phyloP scores from a whole-genome alignment of 208 protist genomes.

The Herpetomonas tarakana region DNA sequence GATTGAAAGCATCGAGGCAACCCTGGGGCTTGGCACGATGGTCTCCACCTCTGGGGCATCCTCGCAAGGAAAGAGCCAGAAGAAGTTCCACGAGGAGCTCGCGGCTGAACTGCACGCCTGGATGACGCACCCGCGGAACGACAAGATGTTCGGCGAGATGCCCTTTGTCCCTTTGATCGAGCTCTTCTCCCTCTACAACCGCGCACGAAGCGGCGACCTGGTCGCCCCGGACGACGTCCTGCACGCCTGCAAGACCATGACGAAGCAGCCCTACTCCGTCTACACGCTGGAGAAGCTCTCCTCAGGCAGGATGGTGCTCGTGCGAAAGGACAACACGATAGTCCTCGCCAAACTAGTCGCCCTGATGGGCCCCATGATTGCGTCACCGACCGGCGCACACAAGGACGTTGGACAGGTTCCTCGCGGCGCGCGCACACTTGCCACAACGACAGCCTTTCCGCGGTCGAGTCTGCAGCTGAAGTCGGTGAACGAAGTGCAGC shows the following conservation, averaged over 20 bases:
- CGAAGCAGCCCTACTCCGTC: conserved; percentile 22
- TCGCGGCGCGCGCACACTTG: conserved; percentile 9
- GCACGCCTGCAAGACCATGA: conserved; percentile 49
- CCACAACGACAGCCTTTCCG: conserved; percentile 38
- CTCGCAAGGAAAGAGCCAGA: conserved; percentile 5
- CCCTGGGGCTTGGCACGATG: conserved; percentile 67
- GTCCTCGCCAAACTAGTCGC: conserved; percentile 43
- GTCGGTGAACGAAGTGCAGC: conserved; percentile 60
- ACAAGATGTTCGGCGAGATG: conserved; percentile 61
- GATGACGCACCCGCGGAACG: conserved; percentile 80
- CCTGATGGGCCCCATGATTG: conserved; percentile 60
- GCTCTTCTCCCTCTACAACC: conserved; percentile 85
- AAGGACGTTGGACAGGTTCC: conserved; percentile 2
- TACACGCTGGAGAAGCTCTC: conserved; percentile 62
- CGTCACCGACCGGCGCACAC: neutral
- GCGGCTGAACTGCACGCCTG: conserved; percentile 73
- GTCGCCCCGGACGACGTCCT: conserved; percentile 79
- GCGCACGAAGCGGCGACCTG: conserved; percentile 71
- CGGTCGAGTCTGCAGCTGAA: conserved; percentile 21
- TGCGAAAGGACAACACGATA: conserved; percentile 56
- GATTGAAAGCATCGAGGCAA: conserved; percentile 85
- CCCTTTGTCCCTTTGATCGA: conserved; percentile 79
- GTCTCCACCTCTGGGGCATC: conserved; percentile 18
- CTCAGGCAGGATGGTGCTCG: conserved; percentile 69
- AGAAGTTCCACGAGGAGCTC: conserved; percentile 55